Evolutionary conservation across 1,139 yeast species (phyloP), one percentile per base, ranked within the genome.

Genomic region (Arxiozyma slooffiae): DNA sequence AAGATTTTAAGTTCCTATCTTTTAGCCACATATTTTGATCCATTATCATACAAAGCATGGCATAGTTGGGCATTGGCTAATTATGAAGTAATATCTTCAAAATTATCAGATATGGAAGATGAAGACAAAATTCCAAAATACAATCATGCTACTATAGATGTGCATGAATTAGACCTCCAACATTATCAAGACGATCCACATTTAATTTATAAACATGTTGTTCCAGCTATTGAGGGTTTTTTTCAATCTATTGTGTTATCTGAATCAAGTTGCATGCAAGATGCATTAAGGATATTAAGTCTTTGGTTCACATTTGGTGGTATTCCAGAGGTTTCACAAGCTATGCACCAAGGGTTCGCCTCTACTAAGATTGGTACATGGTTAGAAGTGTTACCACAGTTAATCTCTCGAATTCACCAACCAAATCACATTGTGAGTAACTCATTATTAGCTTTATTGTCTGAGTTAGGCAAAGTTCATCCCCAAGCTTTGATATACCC

Each of bases 41-140:
- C 79, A 46, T 78, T 79, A 43, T 94, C 98, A 97, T 94, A 94
- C 64, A 92, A 94, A 62, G 98, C 98, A 22, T 94, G 98, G 98
- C 99, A 94, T 64, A 90, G 89, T 63, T 94, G 99, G 99, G 98
- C 98, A 0, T 72, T 94, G 61, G 97, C 98, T 0, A 94, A 94
- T 67, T 94, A 89, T 66, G 97, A 90, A 63, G 97, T 90, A 1
- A 86, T 92, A 30, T 85, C 96, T 0, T 74, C 84, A 48, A 74
- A 74, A 58, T 76, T 81, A 0, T 69, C 77, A 16, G 60, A 59
- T 53, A 58, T 41, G 30, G 50, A 49, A 24, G 67, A 67, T 36
- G 63, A 67, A 20, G 58, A 51, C 20, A 55, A 55, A 2, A 47
- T 52, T 6, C 55, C 53, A 43, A 55, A 55, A 46, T 51, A 59